Evolutionary conservation across 1,284 basidiomycete genomes (phyloP).

Genomic region (Retiboletus flavoniger): DNA sequence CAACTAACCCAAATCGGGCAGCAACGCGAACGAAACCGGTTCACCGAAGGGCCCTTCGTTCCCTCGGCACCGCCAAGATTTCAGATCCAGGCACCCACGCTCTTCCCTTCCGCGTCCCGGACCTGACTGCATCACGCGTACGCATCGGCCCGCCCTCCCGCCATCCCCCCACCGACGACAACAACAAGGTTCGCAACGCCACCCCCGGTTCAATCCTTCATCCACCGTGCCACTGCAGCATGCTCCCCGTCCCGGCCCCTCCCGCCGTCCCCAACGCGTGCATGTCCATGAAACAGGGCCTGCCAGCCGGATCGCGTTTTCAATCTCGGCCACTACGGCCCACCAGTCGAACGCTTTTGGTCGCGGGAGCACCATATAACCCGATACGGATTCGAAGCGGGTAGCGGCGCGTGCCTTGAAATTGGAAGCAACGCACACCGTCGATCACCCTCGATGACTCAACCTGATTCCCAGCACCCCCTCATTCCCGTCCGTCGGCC

Average conservation of each 20-base stretch:
- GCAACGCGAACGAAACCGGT: conserved; percentile 33
- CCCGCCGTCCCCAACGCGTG: conserved; percentile 5
- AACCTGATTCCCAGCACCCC: conserved; percentile 8
- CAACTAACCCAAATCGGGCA: conserved; percentile 31
- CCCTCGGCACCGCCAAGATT: conserved; percentile 40
- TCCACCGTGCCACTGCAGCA: conserved; percentile 15
- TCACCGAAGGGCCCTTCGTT: conserved; percentile 28
- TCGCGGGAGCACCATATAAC: conserved; percentile 26
- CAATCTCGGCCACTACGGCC: conserved; percentile 3
- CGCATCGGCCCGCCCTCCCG: conserved; percentile 27
- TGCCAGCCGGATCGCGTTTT: conserved; percentile 6
- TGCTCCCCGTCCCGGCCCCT: conserved; percentile 8
- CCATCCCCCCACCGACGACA: conserved; percentile 22
- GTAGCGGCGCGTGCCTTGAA: conserved; percentile 29
- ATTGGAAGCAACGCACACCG: conserved; percentile 32
- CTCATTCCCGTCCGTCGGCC: conserved; percentile 22
- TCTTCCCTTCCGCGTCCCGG: conserved; percentile 16
- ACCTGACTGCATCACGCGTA: conserved; percentile 13
- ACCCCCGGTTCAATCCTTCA: conserved; percentile 22
- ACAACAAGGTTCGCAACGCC: conserved; percentile 26
- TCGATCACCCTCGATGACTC: conserved; percentile 38
- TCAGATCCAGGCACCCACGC: conserved; percentile 31
- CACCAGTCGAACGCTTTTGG: no score
- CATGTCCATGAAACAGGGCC: conserved; percentile 22
- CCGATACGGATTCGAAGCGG: conserved; percentile 29